These are phyloP conservation scores for Daldinia grandis DNA, from an alignment of 495 filamentous ascomycete species.

Conservation along the genomic window DNA sequence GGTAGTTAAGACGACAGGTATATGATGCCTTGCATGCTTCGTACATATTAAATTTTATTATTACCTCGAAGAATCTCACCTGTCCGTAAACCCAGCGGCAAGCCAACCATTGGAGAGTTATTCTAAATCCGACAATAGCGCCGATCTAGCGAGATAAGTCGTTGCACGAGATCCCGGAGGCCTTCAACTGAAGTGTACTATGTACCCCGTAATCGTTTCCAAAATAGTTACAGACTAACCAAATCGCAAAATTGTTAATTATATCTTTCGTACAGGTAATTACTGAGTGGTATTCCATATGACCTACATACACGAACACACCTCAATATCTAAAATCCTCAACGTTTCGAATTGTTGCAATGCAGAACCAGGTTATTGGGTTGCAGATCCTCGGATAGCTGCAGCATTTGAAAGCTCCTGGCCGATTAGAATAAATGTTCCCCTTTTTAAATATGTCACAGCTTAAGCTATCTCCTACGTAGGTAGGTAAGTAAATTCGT, in stretches of 20 bases:
- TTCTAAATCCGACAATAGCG: slow-evolving; percentile 33
- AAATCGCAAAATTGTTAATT: neutral
- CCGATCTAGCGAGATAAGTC: slow-evolving; percentile 39
- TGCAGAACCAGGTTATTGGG: slow-evolving; percentile 16
- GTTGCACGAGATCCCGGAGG: slow-evolving; percentile 6
- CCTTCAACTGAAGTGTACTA: neutral
- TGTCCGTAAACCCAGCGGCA: slow-evolving; percentile 20
- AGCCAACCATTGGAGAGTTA: slow-evolving; percentile 21
- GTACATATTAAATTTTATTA: slow-evolving; percentile 23
- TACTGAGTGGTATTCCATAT: slow-evolving; percentile 2
- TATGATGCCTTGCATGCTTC: slow-evolving; percentile 27
- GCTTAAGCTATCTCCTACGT: too few species aligned
- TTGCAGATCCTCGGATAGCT: slow-evolving; percentile 20
- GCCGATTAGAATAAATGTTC: neutral
- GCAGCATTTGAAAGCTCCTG: slow-evolving; percentile 8
- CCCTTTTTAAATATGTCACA: slow-evolving; percentile 12
- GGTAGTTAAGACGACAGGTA: slow-evolving; percentile 19
- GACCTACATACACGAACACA: slow-evolving; percentile 2
- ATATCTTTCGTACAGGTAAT: neutral
- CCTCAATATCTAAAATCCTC: neutral
- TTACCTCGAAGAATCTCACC: slow-evolving; percentile 11
- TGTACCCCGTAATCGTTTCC: slow-evolving; percentile 3
- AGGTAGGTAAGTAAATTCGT: slow-evolving; percentile 18
- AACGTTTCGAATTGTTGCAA: slow-evolving; percentile 4
- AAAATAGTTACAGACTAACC: neutral